Evolutionary conservation across 352 stramenopile genomes (phyloP).

Genomic region (Pythium utonaiense): DNA sequence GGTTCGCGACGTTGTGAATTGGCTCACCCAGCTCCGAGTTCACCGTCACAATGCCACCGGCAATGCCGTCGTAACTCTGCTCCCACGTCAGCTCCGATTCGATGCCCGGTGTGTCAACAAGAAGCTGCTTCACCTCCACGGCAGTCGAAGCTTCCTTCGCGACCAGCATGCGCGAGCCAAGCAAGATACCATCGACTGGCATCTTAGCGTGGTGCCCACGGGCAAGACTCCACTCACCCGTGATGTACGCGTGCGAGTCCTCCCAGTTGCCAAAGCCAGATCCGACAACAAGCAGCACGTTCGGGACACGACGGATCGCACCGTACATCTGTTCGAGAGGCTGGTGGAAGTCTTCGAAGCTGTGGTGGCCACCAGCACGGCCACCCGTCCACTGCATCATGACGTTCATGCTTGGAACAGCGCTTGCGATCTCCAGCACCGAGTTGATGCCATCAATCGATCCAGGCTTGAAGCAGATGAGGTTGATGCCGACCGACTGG

Average conservation of each 20-base stretch:
- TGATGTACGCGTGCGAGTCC: constrained; percentile 75
- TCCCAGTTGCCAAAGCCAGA: constrained; percentile 87
- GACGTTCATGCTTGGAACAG: constrained; percentile 59
- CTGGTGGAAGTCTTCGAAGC: constrained; percentile 86
- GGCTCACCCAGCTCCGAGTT: constrained; percentile 82
- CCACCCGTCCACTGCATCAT: constrained; percentile 89
- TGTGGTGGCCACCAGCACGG: constrained; percentile 84
- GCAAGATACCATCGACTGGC: constrained; percentile 76
- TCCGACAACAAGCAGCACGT: constrained; percentile 82
- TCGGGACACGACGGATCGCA: constrained; percentile 70
- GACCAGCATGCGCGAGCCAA: constrained; percentile 84
- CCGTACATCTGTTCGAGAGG: constrained; percentile 72
- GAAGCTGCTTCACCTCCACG: constrained; percentile 77
- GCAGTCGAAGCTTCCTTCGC: constrained; percentile 85
- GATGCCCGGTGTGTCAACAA: constrained; percentile 77
- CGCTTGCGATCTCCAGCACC: constrained; percentile 71
- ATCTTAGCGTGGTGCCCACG: constrained; percentile 57
- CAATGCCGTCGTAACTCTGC: constrained; percentile 60
- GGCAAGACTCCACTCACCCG: constrained; percentile 74
- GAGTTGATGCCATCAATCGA: constrained; percentile 72
- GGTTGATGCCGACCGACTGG: constrained; percentile 59
- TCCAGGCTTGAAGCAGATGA: constrained; percentile 84
- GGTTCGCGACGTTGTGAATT: constrained; percentile 85
- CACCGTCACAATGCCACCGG: constrained; percentile 78
- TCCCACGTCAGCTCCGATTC: constrained; percentile 74